Evolutionary conservation across 352 stramenopile genomes (phyloP).

Genomic region (Globisporangium paddicum): DNA sequence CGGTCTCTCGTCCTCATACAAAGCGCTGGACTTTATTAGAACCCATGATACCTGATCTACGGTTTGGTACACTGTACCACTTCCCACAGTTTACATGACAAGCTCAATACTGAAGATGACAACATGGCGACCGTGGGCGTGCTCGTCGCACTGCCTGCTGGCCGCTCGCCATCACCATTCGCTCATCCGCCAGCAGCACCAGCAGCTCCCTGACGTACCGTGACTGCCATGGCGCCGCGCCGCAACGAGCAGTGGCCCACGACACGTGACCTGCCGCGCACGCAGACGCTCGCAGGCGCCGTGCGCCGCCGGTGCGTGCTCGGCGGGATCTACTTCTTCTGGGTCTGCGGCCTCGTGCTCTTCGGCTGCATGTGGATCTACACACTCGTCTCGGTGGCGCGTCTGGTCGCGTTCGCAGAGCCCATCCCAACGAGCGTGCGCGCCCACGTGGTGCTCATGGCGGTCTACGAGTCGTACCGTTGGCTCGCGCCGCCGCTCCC

Average conservation of each 20-base stretch:
- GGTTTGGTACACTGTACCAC: too few relatives aligned
- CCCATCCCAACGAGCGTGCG: conserved; percentile 12
- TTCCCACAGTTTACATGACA: too few relatives aligned
- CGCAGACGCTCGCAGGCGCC: conserved; percentile 19
- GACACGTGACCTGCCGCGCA: not conserved
- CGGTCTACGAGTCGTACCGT: conserved; percentile 46
- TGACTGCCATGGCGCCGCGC: not conserved
- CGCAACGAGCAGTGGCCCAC: conserved; percentile 2
- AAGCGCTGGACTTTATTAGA: too few relatives aligned
- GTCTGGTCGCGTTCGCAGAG: conserved; percentile 16
- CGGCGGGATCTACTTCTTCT: conserved; percentile 28
- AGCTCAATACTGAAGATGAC: too few relatives aligned
- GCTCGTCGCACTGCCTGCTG: too few relatives aligned
- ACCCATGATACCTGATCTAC: too few relatives aligned
- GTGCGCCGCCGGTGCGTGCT: conserved; percentile 28
- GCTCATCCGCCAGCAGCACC: not conserved
- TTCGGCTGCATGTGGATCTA: conserved; percentile 20
- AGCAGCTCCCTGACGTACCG: too few relatives aligned
- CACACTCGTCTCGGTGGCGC: conserved; percentile 17
- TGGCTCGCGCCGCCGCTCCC: conserved; percentile 19
- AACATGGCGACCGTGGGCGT: too few relatives aligned
- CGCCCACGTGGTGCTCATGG: conserved; percentile 27
- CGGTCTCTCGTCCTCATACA: too few relatives aligned
- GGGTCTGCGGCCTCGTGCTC: conserved; percentile 23
- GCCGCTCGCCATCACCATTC: not conserved